Conservation (phyloP, 192 early-diverging fungal species). For the Coemansia sp. region DNA sequence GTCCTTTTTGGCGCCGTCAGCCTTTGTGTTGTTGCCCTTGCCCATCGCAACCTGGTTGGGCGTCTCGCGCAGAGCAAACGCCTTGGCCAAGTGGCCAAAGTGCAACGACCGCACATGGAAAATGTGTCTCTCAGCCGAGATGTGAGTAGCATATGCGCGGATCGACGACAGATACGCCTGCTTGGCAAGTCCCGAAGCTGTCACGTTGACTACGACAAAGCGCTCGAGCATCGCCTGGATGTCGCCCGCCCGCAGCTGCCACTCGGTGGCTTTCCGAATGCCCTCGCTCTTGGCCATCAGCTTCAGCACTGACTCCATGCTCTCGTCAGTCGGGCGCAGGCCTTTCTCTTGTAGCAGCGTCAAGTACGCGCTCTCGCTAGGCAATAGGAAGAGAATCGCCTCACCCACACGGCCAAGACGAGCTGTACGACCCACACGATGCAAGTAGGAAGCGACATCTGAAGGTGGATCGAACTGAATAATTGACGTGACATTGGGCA, state of each 20-base stretch:
- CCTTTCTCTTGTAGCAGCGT: constrained; percentile 67
- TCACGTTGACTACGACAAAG: constrained; percentile 33
- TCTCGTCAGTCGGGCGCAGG: constrained; percentile 62
- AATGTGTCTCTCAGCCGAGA: constrained; percentile 78
- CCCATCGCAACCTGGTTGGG: constrained; percentile 66
- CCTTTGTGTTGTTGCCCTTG: constrained; percentile 55
- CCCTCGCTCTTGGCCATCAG: constrained; percentile 59
- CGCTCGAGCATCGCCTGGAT: constrained; percentile 50
- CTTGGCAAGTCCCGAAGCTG: constrained; percentile 61
- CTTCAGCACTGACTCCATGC: constrained; percentile 60
- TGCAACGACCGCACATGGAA: constrained; percentile 96
- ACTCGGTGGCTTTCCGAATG: constrained; percentile 36
- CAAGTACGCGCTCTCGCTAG: constrained; percentile 83
- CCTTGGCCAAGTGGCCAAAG: constrained; percentile 95
- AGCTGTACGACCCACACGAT: constrained; percentile 96
- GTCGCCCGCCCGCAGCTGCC: constrained; percentile 51
- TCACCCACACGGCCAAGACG: constrained; percentile 87
- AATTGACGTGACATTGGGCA: constrained; percentile 89
- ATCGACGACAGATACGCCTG: constrained; percentile 87
- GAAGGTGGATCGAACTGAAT: constrained; percentile 96
- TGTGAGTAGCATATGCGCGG: constrained; percentile 93
- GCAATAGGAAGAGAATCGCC: constrained; percentile 84
- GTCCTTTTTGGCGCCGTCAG: constrained; percentile 33
- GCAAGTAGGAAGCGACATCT: constrained; percentile 94
- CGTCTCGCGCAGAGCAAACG: constrained; percentile 93